Evolutionary conservation across 2,329 filamentous ascomycete genomes (phyloP).

Genomic region (Canariomyces notabilis): DNA sequence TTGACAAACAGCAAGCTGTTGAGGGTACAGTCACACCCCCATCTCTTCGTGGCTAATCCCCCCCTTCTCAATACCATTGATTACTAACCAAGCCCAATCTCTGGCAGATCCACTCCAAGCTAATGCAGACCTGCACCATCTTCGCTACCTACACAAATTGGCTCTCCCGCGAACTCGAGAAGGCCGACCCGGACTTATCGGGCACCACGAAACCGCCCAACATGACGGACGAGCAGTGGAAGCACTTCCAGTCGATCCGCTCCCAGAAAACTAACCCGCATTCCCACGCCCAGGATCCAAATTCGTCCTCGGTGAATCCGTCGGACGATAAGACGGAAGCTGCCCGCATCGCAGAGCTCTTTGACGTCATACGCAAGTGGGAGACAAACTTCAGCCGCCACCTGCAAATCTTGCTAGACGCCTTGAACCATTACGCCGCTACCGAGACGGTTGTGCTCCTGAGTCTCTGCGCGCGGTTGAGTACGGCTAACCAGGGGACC

Average conservation of each 20-base stretch:
- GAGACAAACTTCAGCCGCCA: slow-evolving; percentile 90
- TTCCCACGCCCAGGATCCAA: slow-evolving; percentile 5
- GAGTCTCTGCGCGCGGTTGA: slow-evolving; percentile 77
- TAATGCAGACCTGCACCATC: slow-evolving; percentile 92
- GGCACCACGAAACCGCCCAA: slow-evolving; percentile 50
- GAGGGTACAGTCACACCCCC: slow-evolving; percentile 53
- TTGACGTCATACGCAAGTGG: slow-evolving; percentile 84
- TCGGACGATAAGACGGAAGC: slow-evolving; percentile 35
- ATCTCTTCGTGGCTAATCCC: not conserved
- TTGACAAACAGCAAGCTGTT: slow-evolving; percentile 93
- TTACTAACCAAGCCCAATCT: slow-evolving; percentile 21
- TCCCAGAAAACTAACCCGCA: slow-evolving; percentile 32
- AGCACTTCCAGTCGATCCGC: slow-evolving; percentile 48
- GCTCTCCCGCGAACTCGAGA: slow-evolving; percentile 77
- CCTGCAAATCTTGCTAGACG: slow-evolving; percentile 88
- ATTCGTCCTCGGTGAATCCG: slow-evolving; percentile 14
- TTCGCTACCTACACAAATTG: slow-evolving; percentile 88
- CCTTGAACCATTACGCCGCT: slow-evolving; percentile 92
- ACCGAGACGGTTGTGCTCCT: slow-evolving; percentile 94
- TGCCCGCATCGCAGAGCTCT: slow-evolving; percentile 65
- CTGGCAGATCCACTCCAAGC: slow-evolving; percentile 90
- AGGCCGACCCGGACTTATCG: slow-evolving; percentile 73
- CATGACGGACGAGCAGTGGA: slow-evolving; percentile 59
- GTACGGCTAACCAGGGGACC: slow-evolving; percentile 73
- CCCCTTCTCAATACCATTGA: not conserved